Evolutionary conservation across 129 eudicot genomes (phyloP).

Genomic region (Centella asiatica): DNA sequence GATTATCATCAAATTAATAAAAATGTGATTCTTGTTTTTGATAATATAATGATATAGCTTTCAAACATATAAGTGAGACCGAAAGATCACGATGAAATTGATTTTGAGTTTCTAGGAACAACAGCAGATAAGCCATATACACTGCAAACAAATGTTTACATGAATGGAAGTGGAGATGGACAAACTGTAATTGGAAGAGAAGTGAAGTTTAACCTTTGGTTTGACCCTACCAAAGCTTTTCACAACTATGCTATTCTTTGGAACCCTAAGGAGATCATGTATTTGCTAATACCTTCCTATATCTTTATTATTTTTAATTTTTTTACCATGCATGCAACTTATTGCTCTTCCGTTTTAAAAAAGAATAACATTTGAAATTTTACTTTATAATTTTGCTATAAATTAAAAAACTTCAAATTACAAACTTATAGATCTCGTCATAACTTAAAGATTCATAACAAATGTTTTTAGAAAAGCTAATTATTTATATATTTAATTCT

Average conservation of each 20-base stretch:
- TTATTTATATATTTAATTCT: too few species aligned
- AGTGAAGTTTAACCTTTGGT: slow-evolving; percentile 71
- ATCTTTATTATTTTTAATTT: too few species aligned
- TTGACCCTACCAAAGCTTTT: slow-evolving; percentile 67
- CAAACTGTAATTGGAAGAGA: slow-evolving; percentile 54
- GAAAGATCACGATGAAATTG: slow-evolving; percentile 70
- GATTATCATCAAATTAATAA: not conserved
- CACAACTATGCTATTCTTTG: slow-evolving; percentile 80
- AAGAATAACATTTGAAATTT: too few species aligned
- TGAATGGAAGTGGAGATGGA: slow-evolving; percentile 75
- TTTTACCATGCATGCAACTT: too few species aligned
- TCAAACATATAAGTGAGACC: slow-evolving; percentile 68
- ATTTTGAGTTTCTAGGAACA: slow-evolving; percentile 81
- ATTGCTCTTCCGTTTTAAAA: too few species aligned
- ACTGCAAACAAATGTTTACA: slow-evolving; percentile 72
- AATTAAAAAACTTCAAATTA: too few species aligned
- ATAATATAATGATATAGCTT: slow-evolving; percentile 29
- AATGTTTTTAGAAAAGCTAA: too few species aligned
- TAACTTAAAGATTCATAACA: too few species aligned
- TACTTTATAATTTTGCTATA: too few species aligned
- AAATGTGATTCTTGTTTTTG: not conserved
- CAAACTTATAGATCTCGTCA: too few species aligned
- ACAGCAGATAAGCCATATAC: slow-evolving; percentile 57
- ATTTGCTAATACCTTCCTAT: too few species aligned
- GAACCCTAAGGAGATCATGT: slow-evolving; percentile 75